Evolutionary conservation across 768 basidiomycete genomes (phyloP), one percentile per base, ranked within the genome.

Genomic region (Leucosporidium yakuticum): DNA sequence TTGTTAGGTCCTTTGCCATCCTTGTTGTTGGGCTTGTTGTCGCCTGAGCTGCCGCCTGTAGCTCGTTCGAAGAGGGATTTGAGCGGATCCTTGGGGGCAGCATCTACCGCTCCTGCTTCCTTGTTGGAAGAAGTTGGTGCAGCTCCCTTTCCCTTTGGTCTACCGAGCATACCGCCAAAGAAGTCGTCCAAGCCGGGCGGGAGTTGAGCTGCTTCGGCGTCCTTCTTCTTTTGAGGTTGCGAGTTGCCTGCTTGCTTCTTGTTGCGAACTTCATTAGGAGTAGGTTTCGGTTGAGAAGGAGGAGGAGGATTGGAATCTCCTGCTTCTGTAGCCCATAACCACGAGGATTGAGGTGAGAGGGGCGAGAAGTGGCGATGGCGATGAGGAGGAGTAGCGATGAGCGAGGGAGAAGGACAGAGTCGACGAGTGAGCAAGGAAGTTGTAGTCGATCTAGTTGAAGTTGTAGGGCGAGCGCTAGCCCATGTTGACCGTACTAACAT

Each of bases 161-260:
- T n/a, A n/a, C 74, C 69, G 56, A 74, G 57, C 15, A 64, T 27
- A 23, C 74, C 74, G 36, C 66, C 66, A 56, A 76, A 76, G 72
- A 76, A 74, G 67, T 71, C 71, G 25, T 74, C 75, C 44, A 76
- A 65, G 23, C 67, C 74, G 47, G 48, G 31, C 5, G 67, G 62
- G n/a, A 66, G 53, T 23, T 64, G 53, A 4, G 48, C 48, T 29
- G 39, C 36, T n/a, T 63, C 27, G 27, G 39, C 34, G 34, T 57
- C 32, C 56, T 61, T 60, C 44, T 60, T 25, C 39, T 60, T 29
- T 29, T 54, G 25, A n/a, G 25, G 55, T 31, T 21, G 5, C 7
- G 17, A 5, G 39, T 11, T 39, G 47, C 21, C 15, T 44, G 59
- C 44, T 60, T 60, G 21, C 59, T 25, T n/a, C n/a, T 60, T 20